A percentile compares a stretch with the other conserved stretches of the same genome.
These are phyloP conservation scores for Trypethelium eluteriae DNA, from an alignment of 495 filamentous ascomycete species.

Conservation along the genomic window DNA sequence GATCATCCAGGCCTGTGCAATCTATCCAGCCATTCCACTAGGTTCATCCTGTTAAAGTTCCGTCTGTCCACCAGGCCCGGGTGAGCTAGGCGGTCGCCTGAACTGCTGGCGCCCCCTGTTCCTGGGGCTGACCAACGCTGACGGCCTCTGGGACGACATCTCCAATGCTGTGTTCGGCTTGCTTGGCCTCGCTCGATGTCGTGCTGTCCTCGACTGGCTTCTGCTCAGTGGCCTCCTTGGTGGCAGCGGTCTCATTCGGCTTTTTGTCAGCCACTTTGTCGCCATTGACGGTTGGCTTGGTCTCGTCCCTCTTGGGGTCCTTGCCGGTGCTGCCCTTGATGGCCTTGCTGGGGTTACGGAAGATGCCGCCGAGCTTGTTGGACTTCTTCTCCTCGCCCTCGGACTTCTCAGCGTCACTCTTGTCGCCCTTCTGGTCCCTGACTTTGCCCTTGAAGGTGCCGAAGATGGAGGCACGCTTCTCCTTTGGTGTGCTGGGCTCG, in stretches of 20 bases:
- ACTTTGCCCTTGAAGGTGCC: slow-evolving; percentile 29
- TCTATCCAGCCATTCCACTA: not conserved
- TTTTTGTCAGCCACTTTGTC: slow-evolving; percentile 24
- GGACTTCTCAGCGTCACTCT: slow-evolving; percentile 22
- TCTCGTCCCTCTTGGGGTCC: slow-evolving; percentile 35
- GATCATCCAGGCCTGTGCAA: not conserved
- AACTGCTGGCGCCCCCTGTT: slow-evolving; percentile 32
- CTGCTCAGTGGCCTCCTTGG: slow-evolving; percentile 12
- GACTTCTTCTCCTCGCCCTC: slow-evolving; percentile 12
- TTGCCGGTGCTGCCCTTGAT: slow-evolving; percentile 28
- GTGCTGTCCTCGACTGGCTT: slow-evolving; percentile 10
- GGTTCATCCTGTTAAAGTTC: too few relatives aligned
- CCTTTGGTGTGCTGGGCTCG: slow-evolving; percentile 23
- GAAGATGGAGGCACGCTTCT: slow-evolving; percentile 34
- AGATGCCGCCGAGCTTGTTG: slow-evolving; percentile 23
- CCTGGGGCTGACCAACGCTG: slow-evolving; percentile 31
- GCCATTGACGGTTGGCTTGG: not conserved
- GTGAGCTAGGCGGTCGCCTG: slow-evolving; percentile 39
- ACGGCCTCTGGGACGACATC: slow-evolving; percentile 37
- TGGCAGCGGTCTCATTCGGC: slow-evolving; percentile 22
- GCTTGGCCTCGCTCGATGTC: slow-evolving; percentile 15
- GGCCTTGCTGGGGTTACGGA: slow-evolving; percentile 33
- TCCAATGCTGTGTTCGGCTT: slow-evolving; percentile 27
- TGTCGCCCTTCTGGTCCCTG: slow-evolving; percentile 16
- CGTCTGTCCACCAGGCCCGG: not conserved